A percentile compares a stretch with the other conserved stretches of the same genome.
Conservation (phyloP, 345 rosid species). For the Eucalyptus cloeziana region DNA sequence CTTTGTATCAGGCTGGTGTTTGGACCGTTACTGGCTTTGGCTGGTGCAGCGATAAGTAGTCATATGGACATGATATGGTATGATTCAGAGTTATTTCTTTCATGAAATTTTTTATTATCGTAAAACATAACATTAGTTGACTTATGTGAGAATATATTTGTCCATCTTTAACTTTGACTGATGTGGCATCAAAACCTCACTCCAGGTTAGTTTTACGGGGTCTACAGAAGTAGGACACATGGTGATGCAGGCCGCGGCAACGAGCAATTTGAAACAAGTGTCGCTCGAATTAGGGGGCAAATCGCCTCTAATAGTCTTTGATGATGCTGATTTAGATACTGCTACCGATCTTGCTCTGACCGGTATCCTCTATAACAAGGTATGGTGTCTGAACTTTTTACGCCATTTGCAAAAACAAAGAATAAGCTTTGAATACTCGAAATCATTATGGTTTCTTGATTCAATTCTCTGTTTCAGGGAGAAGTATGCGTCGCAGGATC, state of each 20-base stretch:
- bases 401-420: background rate
- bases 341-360: constrained; percentile 47
- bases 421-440: background rate
- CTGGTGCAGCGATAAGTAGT: constrained; percentile 70
- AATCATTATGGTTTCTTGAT: background rate
- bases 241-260: constrained; percentile 63
- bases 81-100: background rate
- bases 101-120: background rate
- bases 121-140: background rate
- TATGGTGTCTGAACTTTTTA: background rate
- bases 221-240: constrained; percentile 66
- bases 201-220: constrained; percentile 74
- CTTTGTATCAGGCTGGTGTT: constrained; percentile 47
- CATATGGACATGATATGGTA: constrained; percentile 84
- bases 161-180: background rate
- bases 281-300: constrained; percentile 78
- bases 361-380: constrained; percentile 45
- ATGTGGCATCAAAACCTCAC: background rate
- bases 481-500: constrained; percentile 67
- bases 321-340: constrained; percentile 58
- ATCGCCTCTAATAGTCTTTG: constrained; percentile 68
- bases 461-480: constrained; percentile 24
- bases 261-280: constrained; percentile 60
- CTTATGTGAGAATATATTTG: background rate
- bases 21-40: constrained; percentile 72